A percentile compares a stretch with the other conserved stretches of the same genome.
Conservation (phyloP, 2,329 filamentous ascomycete genomes). For the Teratosphaeria nubilosa region DNA sequence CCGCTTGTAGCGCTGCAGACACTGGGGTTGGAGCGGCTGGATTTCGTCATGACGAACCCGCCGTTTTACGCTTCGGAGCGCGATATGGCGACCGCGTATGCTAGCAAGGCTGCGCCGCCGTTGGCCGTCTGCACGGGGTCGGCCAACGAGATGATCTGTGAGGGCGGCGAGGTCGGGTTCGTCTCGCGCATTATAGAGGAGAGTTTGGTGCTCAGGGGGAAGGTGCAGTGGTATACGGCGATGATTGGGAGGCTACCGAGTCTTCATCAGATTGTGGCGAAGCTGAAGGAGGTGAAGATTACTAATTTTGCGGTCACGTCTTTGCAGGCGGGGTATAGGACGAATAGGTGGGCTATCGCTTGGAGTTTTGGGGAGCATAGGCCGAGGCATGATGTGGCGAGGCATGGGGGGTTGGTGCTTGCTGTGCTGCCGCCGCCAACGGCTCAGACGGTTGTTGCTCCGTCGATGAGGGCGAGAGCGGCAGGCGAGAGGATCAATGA, state of each 20-base stretch:
- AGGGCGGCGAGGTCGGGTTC: constrained; percentile 68
- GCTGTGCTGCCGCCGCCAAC: constrained; percentile 37
- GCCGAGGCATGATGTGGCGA: constrained; percentile 40
- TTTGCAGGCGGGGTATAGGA: constrained; percentile 68
- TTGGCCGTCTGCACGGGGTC: constrained; percentile 26
- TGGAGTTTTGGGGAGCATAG: constrained; percentile 71
- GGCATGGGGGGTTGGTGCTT: constrained; percentile 20
- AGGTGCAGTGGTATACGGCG: constrained; percentile 77
- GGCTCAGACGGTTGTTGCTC: constrained; percentile 34
- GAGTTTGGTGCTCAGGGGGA: constrained; percentile 48
- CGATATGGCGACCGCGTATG: constrained; percentile 53
- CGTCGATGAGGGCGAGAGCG: constrained; percentile 14
- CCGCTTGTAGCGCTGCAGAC: constrained; percentile 55
- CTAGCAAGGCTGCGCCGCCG: constrained; percentile 59
- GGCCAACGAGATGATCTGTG: constrained; percentile 61
- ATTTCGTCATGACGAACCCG: constrained; percentile 90
- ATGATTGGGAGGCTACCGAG: constrained; percentile 80
- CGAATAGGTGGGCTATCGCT: constrained; percentile 73
- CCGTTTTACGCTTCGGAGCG: constrained; percentile 75
- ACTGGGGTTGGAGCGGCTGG: constrained; percentile 45
- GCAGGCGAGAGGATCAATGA: constrained; percentile 31
- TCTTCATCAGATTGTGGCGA: constrained; percentile 49
- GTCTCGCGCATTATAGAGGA: constrained; percentile 61
- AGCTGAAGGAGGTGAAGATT: constrained; percentile 47
- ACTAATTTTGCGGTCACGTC: constrained; percentile 74